phyloP scores from a whole-genome alignment of 352 stramenopile species.

The Blastocystis sp. region DNA sequence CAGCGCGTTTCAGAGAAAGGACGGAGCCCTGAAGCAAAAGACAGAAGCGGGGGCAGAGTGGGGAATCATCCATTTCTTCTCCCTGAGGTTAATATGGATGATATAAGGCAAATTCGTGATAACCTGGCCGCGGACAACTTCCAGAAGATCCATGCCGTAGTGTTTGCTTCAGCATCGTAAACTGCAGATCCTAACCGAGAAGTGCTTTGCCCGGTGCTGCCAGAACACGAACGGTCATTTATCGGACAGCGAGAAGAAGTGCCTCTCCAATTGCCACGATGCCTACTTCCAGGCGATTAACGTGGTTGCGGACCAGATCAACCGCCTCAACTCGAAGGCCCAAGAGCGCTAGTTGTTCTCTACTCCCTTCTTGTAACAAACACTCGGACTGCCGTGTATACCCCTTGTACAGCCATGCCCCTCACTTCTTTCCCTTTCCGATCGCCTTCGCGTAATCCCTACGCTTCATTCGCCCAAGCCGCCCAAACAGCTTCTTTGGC shows the following conservation, averaged over 20 bases:
- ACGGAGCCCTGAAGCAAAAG: too few species aligned
- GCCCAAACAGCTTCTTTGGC: constrained; percentile 18
- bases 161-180: not conserved
- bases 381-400: not conserved
- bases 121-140: constrained; percentile 28
- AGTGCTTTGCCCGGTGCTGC: constrained; percentile 38
- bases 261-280: constrained; percentile 47
- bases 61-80: too few species aligned
- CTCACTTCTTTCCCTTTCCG: constrained; percentile 3
- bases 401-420: not conserved
- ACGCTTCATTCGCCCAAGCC: not conserved
- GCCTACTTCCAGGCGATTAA: constrained; percentile 46
- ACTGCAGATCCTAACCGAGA: constrained; percentile 3
- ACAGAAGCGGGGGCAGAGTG: too few species aligned
- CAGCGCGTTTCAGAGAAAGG: too few species aligned
- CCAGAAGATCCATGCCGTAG: constrained; percentile 28
- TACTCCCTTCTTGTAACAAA: constrained; percentile 14
- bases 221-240: constrained; percentile 15
- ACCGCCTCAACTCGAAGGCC: constrained; percentile 13
- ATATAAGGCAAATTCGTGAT: constrained; percentile 8
- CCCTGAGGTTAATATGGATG: not conserved
- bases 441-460: constrained; percentile 49
- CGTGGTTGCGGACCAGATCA: constrained; percentile 34
- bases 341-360: not conserved
- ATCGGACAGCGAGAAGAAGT: constrained; percentile 32